phyloP scores from a whole-genome alignment of 768 basidiomycete species.

The Lactarius akahatsu region DNA sequence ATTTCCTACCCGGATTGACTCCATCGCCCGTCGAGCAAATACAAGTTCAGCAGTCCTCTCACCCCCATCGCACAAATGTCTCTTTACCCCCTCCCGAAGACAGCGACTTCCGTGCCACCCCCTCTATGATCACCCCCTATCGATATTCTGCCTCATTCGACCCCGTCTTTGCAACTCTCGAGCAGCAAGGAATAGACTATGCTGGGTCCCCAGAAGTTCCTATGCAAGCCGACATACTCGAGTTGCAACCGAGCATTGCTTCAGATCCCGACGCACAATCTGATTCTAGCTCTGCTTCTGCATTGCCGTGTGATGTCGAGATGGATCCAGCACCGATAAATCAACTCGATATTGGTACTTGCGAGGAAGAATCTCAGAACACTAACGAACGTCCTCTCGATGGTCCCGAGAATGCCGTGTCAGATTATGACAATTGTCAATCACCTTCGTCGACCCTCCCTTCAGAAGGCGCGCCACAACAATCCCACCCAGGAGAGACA shows the following conservation, averaged over 20 bases:
- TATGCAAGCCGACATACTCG: slow-evolving; percentile 23
- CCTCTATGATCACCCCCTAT: slow-evolving; percentile 22
- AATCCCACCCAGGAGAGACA: slow-evolving; percentile 10
- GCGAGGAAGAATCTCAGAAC: slow-evolving; percentile 12
- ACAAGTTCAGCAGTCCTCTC: slow-evolving; percentile 18
- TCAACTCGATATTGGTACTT: slow-evolving; percentile 7
- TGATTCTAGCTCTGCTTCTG: slow-evolving; percentile 22
- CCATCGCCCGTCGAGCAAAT: slow-evolving; percentile 19
- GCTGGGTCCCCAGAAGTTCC: slow-evolving; percentile 17
- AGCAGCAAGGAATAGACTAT: slow-evolving; percentile 20
- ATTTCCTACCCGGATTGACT: slow-evolving; percentile 19
- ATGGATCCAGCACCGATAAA: slow-evolving; percentile 18
- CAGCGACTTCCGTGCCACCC: slow-evolving; percentile 10
- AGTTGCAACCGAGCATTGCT: slow-evolving; percentile 16
- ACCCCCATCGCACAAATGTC: slow-evolving; percentile 17
- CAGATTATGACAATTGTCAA: slow-evolving; percentile 16
- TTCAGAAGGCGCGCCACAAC: slow-evolving; percentile 29
- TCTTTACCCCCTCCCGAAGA: slow-evolving; percentile 16
- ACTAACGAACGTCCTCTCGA: slow-evolving; percentile 11
- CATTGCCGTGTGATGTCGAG: slow-evolving; percentile 16
- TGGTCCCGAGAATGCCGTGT: slow-evolving; percentile 8
- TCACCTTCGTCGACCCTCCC: slow-evolving; percentile 17
- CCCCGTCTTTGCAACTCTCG: slow-evolving; percentile 20
- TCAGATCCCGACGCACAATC: slow-evolving; percentile 26
- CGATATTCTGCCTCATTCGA: slow-evolving; percentile 26